Conservation (phyloP, 305 asterid species). For the Fraxinus dipetala region DNA sequence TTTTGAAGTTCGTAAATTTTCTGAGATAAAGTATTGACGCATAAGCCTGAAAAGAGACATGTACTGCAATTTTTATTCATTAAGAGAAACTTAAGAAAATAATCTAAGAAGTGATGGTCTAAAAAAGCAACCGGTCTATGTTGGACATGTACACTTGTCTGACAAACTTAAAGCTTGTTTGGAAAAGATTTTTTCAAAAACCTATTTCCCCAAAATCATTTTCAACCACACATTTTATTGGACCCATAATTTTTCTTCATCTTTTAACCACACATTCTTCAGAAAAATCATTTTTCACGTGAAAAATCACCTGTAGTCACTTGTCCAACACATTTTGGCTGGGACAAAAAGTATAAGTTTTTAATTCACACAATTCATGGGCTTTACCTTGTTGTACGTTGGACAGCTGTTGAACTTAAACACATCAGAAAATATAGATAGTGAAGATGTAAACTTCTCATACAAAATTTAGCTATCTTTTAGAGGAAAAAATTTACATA, state of each 20-base stretch:
- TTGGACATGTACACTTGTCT: not conserved
- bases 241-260: not conserved
- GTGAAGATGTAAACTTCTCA: not conserved
- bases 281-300: not conserved
- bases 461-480: not conserved
- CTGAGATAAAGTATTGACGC: slow-evolving; percentile 79
- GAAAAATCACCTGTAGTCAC: not conserved
- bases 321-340: slow-evolving; percentile 6
- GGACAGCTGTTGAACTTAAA: not conserved
- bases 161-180: not conserved
- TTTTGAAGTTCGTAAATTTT: slow-evolving; percentile 62
- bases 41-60: slow-evolving; percentile 64
- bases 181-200: not conserved
- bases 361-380: not conserved
- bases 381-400: not conserved
- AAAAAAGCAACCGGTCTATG: not conserved
- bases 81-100: slow-evolving; percentile 20
- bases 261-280: not conserved
- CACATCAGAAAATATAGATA: not conserved
- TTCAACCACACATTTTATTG: not conserved
- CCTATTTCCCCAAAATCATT: not conserved
- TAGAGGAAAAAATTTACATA: not conserved
- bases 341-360: not conserved
- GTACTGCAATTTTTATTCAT: slow-evolving; percentile 17
- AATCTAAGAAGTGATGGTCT: slow-evolving; percentile 1